Evolutionary conservation across 305 asterid genomes (phyloP), one percentile per base, ranked within the genome.

Genomic region (Fraxinus baroniana): DNA sequence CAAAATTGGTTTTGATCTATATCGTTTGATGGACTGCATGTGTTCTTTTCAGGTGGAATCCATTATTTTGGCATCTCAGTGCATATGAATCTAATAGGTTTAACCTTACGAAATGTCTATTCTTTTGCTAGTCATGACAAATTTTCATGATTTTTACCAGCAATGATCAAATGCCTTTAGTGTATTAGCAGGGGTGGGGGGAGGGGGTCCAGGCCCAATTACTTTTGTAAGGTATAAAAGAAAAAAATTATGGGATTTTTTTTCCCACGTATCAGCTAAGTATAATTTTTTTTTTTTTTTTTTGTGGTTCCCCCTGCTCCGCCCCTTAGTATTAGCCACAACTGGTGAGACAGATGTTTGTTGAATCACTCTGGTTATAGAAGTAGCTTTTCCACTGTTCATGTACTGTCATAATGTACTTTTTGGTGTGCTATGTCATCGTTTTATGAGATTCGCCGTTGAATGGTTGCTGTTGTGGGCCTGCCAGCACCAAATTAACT

Each of bases 51-150:
- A 52, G 22, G 24, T 52, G 64, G 64, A 52, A 52, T 52, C 22
- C 64, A 52, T 52, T 52, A 52, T 62, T 62, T 22, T 62, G 71
- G 71, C 30, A 20, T 68, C 33, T 55, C 20, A 13, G 33, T 79
- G 74, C 30, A 30, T 82, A 37, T 44, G 44, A 74, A 46, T 68
- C 72, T 82, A 49, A 64, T 74, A 64, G 32, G 44, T 84, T 32
- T 76, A 68, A 74, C 77, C 55, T 37, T 10, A 20, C 5, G n/a
- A 9, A 32, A 66, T 17, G 52, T 62, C 72, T 78, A 12, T 26
- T 60, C 46, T 81, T 64, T 10, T 64, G 64, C 13, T 33, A 74
- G 68, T 64, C 78, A 46, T 78, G 35, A 66, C 71, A 62, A 62
- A 0, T 62, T 62, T 62, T 52, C 71, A 62, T 6, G 18, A 22